Evolutionary conservation across 2,329 filamentous ascomycete genomes (phyloP).

Genomic region (Aureobasidium pullulans): DNA sequence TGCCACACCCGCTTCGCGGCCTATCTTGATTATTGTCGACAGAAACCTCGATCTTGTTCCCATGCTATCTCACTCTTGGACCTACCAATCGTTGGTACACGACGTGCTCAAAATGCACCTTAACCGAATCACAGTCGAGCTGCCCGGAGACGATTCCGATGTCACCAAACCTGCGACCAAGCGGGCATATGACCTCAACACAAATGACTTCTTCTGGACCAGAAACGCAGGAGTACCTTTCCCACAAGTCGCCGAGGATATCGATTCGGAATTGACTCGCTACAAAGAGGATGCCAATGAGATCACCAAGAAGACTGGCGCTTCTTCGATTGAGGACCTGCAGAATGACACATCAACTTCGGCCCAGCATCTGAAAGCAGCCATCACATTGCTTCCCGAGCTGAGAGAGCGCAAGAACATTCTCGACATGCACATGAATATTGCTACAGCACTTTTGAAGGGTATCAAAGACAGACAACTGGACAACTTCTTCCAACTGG

Average conservation of each 20-base stretch:
- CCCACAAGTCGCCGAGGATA: conserved; percentile 92
- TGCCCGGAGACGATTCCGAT: conserved; percentile 68
- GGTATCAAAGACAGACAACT: conserved; percentile 93
- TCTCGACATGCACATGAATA: conserved; percentile 99
- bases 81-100: conserved; percentile 76
- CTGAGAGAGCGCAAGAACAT: conserved; percentile 85
- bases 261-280: conserved; percentile 83
- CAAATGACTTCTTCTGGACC: conserved; percentile 94
- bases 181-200: conserved; percentile 81
- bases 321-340: conserved; percentile 84
- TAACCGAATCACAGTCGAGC: conserved; percentile 90
- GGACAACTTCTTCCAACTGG: conserved; percentile 92
- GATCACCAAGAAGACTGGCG: conserved; percentile 90
- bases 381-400: conserved; percentile 87
- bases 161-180: conserved; percentile 67
- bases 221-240: conserved; percentile 88
- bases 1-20: conserved; percentile 65
- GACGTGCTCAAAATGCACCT: conserved; percentile 73
- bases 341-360: conserved; percentile 83
- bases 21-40: conserved; percentile 88
- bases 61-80: conserved; percentile 98
- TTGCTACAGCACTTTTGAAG: conserved; percentile 68
- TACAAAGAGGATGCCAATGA: conserved; percentile 95
- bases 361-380: conserved; percentile 90
- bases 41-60: conserved; percentile 92